phyloP scores from a whole-genome alignment of 192 early-diverging fungal species.

The Lunasporangiospora selenospora region DNA sequence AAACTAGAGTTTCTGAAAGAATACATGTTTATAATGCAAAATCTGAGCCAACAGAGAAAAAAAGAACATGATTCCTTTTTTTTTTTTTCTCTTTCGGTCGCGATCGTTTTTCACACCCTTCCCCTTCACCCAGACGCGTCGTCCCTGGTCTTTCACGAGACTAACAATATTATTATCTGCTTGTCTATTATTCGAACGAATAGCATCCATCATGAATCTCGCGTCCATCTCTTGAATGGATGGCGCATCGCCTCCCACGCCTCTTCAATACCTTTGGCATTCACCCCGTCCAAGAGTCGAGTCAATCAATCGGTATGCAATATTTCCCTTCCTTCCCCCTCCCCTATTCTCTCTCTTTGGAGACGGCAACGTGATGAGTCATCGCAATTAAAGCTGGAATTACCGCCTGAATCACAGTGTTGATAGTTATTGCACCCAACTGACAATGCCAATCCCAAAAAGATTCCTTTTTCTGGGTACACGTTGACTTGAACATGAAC shows the following conservation, averaged over 20 bases:
- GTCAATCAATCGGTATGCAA: conserved; percentile 3
- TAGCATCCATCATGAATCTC: background rate
- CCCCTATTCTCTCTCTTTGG: no score
- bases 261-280: background rate
- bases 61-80: background rate
- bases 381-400: conserved; percentile 76
- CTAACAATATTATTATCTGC: background rate
- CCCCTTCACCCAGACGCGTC: background rate
- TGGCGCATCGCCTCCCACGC: no score
- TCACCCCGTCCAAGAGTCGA: background rate
- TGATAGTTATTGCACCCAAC: conserved; percentile 70
- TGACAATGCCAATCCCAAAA: conserved; percentile 49
- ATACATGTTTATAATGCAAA: conserved; percentile 56
- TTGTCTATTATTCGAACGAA: conserved; percentile 4
- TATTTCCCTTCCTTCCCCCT: background rate
- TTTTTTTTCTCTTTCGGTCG: background rate
- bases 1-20: conserved; percentile 66
- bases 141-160: background rate
- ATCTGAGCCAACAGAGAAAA: conserved; percentile 35
- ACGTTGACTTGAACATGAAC: background rate
- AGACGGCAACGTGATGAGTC: conserved; percentile 55
- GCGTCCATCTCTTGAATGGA: no score
- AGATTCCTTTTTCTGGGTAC: background rate
- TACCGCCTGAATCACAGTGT: conserved; percentile 71
- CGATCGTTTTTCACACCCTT: no score